Evolutionary conservation across 345 rosid species (phyloP).

Genomic region (Hibiscus syriacus): DNA sequence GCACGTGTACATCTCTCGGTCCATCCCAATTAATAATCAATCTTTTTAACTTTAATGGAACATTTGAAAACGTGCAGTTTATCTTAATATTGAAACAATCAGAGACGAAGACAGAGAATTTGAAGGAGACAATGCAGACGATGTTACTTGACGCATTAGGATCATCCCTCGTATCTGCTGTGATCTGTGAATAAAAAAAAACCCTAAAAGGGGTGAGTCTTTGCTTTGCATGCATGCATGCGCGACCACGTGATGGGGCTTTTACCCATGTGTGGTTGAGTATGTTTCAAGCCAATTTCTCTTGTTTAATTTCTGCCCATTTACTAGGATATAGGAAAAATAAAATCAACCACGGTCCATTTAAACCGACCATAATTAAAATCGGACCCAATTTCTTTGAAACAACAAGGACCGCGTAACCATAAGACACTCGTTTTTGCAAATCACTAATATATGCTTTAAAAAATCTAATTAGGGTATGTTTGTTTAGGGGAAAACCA

Average conservation of each 20-base stretch:
- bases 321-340: not conserved
- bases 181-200: not conserved
- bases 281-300: slow-evolving; percentile 21
- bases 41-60: not conserved
- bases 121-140: slow-evolving; percentile 29
- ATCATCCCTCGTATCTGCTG: slow-evolving; percentile 22
- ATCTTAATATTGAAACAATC: no score
- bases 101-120: not conserved
- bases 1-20: no score
- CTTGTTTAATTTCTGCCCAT: not conserved
- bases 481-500: no score
- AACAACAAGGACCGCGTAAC: not conserved
- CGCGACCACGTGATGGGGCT: slow-evolving; percentile 22
- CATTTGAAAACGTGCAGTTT: no score
- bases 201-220: not conserved
- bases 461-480: no score
- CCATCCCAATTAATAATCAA: no score
- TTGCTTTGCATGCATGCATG: slow-evolving; percentile 14
- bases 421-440: no score
- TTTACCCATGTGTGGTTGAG: slow-evolving; percentile 14
- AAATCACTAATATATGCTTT: no score
- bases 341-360: not conserved
- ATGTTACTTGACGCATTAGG: slow-evolving; percentile 53
- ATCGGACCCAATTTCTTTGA: not conserved
- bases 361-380: not conserved